A percentile compares a stretch with the other conserved stretches of the same genome.
Evolutionary conservation across 202 grass and related monocot species (phyloP).

Genomic region (Panicum hallii): DNA sequence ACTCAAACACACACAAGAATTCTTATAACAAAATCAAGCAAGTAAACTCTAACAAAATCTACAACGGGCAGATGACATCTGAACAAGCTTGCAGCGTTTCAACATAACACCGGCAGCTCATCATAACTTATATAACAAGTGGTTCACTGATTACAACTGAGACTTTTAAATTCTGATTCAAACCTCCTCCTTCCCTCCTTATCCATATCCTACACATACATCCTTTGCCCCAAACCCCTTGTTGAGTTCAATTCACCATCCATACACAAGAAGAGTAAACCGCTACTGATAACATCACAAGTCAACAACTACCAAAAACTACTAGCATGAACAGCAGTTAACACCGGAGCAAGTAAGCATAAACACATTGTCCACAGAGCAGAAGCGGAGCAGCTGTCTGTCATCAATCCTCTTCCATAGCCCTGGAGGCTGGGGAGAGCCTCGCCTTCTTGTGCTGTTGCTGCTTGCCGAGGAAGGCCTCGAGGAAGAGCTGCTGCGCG

Average conservation of each 20-base stretch:
- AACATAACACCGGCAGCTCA: constrained; percentile 31
- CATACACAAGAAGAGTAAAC: constrained; percentile 33
- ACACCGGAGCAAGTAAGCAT: constrained; percentile 31
- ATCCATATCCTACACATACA: constrained; percentile 60
- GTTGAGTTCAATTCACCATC: constrained; percentile 26
- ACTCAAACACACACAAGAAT: not conserved
- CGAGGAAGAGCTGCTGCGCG: constrained; percentile 81
- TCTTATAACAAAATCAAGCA: not conserved
- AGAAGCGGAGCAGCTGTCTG: not conserved
- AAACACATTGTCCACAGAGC: constrained; percentile 3
- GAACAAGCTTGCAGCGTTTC: constrained; percentile 34
- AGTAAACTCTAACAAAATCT: not conserved
- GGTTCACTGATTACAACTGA: constrained; percentile 52
- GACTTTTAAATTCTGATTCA: constrained; percentile 45
- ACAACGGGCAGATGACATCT: not conserved
- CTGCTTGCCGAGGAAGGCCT: constrained; percentile 73
- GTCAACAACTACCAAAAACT: constrained; percentile 16
- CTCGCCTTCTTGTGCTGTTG: constrained; percentile 49
- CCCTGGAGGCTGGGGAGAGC: constrained; percentile 22
- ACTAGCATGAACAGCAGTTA: constrained; percentile 44
- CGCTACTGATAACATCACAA: constrained; percentile 31
- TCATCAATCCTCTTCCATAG: constrained; percentile 57
- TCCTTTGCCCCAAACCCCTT: constrained; percentile 13
- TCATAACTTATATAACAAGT: constrained; percentile 31
- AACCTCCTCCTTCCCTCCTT: constrained; percentile 21